Conservation (phyloP, 495 filamentous ascomycete genomes). For the Hypoxylon perforatum region DNA sequence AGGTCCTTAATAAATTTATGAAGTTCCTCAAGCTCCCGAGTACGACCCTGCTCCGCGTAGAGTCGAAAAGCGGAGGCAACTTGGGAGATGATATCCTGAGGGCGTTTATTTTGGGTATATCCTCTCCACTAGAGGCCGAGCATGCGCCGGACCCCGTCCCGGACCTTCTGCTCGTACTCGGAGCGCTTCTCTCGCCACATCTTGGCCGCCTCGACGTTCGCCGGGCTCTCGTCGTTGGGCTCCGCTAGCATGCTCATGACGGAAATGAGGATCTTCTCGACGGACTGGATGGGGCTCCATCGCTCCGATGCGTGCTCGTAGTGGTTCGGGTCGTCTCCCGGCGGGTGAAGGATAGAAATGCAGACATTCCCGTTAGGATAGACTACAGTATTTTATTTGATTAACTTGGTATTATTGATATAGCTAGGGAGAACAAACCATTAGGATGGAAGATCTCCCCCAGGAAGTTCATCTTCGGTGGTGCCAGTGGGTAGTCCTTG, state of each 20-base stretch:
- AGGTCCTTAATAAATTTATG: too few relatives aligned
- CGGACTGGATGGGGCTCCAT: constrained; percentile 95
- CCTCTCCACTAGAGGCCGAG: constrained; percentile 58
- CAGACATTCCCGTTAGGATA: constrained; percentile 93
- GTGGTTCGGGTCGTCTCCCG: constrained; percentile 98
- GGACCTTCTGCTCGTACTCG: constrained; percentile 88
- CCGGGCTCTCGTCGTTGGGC: constrained; percentile 98
- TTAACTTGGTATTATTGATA: too few relatives aligned
- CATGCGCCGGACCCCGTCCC: constrained; percentile 73
- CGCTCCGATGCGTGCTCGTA: constrained; percentile 97
- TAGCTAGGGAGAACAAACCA: constrained; percentile 53
- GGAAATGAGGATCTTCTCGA: constrained; percentile 96
- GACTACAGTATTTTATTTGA: constrained; percentile 63
- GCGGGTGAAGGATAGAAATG: constrained; percentile 97
- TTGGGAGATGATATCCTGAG: background rate
- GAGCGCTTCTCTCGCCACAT: constrained; percentile 92
- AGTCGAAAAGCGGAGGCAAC: background rate
- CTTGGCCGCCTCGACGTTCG: constrained; percentile 97
- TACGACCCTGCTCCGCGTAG: too few relatives aligned
- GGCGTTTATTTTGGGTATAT: too few relatives aligned
- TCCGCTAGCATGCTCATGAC: constrained; percentile 99
- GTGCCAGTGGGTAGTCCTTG: constrained; percentile 92
- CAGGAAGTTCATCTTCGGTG: constrained; percentile 93
- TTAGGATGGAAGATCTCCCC: constrained; percentile 97
- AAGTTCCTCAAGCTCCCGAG: too few relatives aligned